Percentiles rank a stretch among this genome's conserved stretches.
Evolutionary conservation across 805 yeast genomes (phyloP).

Genomic region (Torulaspora microellipsoides): DNA sequence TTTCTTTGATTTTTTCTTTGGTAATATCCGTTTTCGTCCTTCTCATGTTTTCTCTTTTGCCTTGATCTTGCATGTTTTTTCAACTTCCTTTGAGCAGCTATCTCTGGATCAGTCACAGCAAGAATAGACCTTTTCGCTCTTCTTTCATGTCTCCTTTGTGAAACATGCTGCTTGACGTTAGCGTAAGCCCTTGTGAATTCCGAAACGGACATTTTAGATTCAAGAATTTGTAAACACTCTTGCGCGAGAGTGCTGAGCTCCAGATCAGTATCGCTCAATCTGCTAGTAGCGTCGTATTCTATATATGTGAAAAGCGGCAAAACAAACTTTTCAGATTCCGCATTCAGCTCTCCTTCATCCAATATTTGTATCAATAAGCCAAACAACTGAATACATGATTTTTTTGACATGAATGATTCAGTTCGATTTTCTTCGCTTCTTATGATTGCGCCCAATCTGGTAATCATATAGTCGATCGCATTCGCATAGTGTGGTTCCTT

Average conservation of each 20-base stretch:
- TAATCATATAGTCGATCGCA: conserved; percentile 40
- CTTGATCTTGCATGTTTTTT: conserved; percentile 70
- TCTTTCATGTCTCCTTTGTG: conserved; percentile 67
- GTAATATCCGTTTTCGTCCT: conserved; percentile 73
- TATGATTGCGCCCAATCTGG: conserved; percentile 57
- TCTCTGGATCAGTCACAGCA: conserved; percentile 73
- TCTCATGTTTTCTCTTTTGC: conserved; percentile 70
- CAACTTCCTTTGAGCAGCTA: conserved; percentile 72
- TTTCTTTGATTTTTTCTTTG: conserved; percentile 54
- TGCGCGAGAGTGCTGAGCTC: conserved; percentile 50
- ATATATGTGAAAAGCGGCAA: conserved; percentile 50
- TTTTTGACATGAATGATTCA: conserved; percentile 56
- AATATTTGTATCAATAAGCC: conserved; percentile 60
- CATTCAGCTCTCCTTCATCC: conserved; percentile 38
- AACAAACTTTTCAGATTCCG: conserved; percentile 46
- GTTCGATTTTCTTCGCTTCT: conserved; percentile 60
- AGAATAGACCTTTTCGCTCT: conserved; percentile 68
- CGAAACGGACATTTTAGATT: conserved; percentile 64
- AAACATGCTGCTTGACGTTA: conserved; percentile 57
- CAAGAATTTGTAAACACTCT: conserved; percentile 67
- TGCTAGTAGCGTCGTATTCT: conserved; percentile 34
- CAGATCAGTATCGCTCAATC: conserved; percentile 39
- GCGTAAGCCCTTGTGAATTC: conserved; percentile 59
- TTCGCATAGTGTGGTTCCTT: conserved; percentile 22
- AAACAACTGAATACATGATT: conserved; percentile 60